Evolutionary conservation across 805 yeast species (phyloP), one percentile per base, ranked within the genome.

Genomic region (Yamadazyma sp.): DNA sequence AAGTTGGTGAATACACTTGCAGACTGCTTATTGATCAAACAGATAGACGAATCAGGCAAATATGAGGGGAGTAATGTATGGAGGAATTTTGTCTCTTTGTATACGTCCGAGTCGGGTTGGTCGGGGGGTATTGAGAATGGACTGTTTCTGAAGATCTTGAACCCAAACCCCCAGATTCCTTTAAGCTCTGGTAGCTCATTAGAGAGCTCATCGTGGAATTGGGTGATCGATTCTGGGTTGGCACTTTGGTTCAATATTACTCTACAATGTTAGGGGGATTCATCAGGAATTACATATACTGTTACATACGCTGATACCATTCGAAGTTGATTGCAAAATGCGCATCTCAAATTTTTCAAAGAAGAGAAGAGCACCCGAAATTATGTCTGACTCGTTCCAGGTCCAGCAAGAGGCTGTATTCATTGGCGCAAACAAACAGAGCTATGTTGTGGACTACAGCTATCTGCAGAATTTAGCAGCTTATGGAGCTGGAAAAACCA

Each of bases 381-480:
- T 22, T 11, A 22, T 22, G 25, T 22, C 25, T 22, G 25, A 22
- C 23, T 21, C 28, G 16, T 16, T 28, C 4, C 16, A 13, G n/a
- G 34, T 41, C 15, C 19, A 32, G 2, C 60, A 64, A 31, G 83
- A 79, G 40, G 85, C 84, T 12, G 65, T 80, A 3, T 82, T 84
- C 54, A 67, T 76, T 13, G 95, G 95, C 11, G 88, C 87, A 23
- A 85, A 84, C 54, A 75, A 73, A 42, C 87, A 82, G 49, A 64
- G 78, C 4, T 76, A 73, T 42, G 77, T 74, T 5, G 71, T 80
- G 16, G 89, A 79, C 49, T 73, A 71, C 46, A 66, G 71, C 41
- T 37, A 53, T 0, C 37, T 39, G 1, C 48, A 50, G 8, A 52
- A 64, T 15, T 38, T 73, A 4, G 69, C 84, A 5, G 95, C 93